Evolutionary conservation across 2,329 filamentous ascomycete genomes (phyloP).

Genomic region (Corniculantispora saksenae): DNA sequence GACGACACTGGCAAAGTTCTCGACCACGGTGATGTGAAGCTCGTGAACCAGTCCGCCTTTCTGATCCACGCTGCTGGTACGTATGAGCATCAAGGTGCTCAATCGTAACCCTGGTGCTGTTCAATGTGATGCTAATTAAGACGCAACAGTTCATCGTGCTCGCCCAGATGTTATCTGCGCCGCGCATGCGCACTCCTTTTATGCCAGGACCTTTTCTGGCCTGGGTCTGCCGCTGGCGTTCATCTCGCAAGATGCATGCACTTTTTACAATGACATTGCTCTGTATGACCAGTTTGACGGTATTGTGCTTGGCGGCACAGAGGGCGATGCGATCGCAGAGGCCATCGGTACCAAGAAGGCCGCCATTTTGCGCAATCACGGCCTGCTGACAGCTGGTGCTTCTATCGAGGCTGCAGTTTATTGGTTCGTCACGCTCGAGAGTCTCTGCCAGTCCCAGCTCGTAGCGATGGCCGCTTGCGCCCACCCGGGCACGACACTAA

Average conservation of each 20-base stretch:
- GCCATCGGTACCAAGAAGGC: constrained; percentile 52
- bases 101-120: not conserved
- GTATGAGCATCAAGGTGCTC: not conserved
- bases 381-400: constrained; percentile 51
- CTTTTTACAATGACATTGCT: constrained; percentile 55
- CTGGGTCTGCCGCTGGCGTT: constrained; percentile 65
- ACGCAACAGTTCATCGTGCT: constrained; percentile 48
- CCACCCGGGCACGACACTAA: constrained; percentile 62
- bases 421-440: constrained; percentile 56
- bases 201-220: constrained; percentile 59
- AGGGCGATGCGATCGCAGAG: constrained; percentile 50
- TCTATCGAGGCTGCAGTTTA: constrained; percentile 53
- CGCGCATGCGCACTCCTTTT: constrained; percentile 55
- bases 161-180: constrained; percentile 56
- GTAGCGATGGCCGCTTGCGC: constrained; percentile 60
- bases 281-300: constrained; percentile 52
- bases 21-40: constrained; percentile 54
- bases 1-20: constrained; percentile 62
- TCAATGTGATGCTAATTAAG: not conserved
- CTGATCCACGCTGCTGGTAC: constrained; percentile 34
- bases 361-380: constrained; percentile 56
- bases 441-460: constrained; percentile 49
- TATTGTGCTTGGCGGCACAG: constrained; percentile 53
- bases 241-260: constrained; percentile 63
- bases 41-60: constrained; percentile 31